phyloP scores from a whole-genome alignment of 2,329 filamentous ascomycete genomes.

The Colletotrichum eremochloae region DNA sequence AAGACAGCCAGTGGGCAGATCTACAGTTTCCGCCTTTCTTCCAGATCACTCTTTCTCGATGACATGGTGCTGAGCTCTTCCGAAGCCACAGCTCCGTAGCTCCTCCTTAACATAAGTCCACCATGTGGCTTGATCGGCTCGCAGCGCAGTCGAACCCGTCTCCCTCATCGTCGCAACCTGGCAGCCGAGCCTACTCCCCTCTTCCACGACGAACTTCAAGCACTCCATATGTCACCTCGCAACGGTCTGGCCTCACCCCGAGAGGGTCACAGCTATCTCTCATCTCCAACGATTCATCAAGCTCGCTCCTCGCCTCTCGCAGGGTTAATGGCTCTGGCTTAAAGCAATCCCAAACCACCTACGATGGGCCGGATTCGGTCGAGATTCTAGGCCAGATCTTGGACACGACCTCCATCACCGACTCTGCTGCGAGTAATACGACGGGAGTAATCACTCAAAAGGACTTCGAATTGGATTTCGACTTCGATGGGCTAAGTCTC shows the following conservation, averaged over 20 bases:
- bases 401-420: constrained; percentile 45
- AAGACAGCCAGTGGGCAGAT: constrained; percentile 9
- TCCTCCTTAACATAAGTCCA: constrained; percentile 34
- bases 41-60: background rate
- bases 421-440: constrained; percentile 35
- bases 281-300: constrained; percentile 81
- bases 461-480: constrained; percentile 76
- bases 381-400: constrained; percentile 72
- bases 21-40: background rate
- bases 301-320: constrained; percentile 78
- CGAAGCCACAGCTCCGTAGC: constrained; percentile 38
- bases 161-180: constrained; percentile 64
- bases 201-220: constrained; percentile 76
- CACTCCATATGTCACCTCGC: constrained; percentile 76
- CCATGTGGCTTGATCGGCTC: constrained; percentile 93
- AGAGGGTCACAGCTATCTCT: constrained; percentile 84
- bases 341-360: constrained; percentile 67
- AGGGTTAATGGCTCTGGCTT: constrained; percentile 77
- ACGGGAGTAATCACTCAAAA: constrained; percentile 55
- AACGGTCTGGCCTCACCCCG: constrained; percentile 76
- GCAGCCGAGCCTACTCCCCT: constrained; percentile 79
- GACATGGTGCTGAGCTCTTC: constrained; percentile 22
- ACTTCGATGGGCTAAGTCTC: constrained; percentile 84
- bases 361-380: constrained; percentile 76
- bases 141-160: constrained; percentile 75